phyloP scores from a whole-genome alignment of 2,329 filamentous ascomycete species.

The Conoideocrella luteorostrata region DNA sequence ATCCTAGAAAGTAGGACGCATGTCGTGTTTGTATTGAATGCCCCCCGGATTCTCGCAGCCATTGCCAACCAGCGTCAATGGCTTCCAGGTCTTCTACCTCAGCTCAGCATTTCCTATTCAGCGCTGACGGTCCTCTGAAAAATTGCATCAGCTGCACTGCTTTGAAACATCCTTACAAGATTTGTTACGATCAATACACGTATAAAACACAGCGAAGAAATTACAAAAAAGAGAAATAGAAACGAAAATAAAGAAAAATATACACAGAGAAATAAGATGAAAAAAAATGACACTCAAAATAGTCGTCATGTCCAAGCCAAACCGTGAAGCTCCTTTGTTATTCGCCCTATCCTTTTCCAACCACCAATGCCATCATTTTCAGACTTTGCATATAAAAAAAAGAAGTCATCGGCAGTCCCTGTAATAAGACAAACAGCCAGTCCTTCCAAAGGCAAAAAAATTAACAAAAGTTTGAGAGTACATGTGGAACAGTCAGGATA shows the following conservation, averaged over 20 bases:
- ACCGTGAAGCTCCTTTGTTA: constrained; percentile 3
- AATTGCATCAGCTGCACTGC: too few relatives aligned
- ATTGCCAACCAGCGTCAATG: constrained; percentile 3
- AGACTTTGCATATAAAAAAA: neutral
- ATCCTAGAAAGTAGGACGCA: too few relatives aligned
- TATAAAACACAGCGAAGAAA: neutral
- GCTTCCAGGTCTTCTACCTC: neutral
- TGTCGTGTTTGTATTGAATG: constrained; percentile 3
- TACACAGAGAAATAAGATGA: constrained; percentile 2
- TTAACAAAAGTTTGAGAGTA: too few relatives aligned
- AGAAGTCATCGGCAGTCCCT: too few relatives aligned
- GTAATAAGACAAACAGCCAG: too few relatives aligned
- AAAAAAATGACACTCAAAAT: neutral
- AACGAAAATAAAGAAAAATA: neutral
- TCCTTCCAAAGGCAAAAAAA: too few relatives aligned
- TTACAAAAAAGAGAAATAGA: neutral
- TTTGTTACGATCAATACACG: neutral
- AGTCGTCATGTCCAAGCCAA: neutral
- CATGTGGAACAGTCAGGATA: too few relatives aligned
- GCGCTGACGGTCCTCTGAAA: too few relatives aligned
- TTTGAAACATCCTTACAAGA: too few relatives aligned
- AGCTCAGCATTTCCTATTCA: too few relatives aligned
- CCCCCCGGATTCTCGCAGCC: neutral
- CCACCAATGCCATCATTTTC: neutral
- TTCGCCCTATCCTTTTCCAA: neutral